Percentiles rank a stretch among this genome's conserved stretches.
Conservation (phyloP, 805 yeast species). For the Candida saitoana region DNA sequence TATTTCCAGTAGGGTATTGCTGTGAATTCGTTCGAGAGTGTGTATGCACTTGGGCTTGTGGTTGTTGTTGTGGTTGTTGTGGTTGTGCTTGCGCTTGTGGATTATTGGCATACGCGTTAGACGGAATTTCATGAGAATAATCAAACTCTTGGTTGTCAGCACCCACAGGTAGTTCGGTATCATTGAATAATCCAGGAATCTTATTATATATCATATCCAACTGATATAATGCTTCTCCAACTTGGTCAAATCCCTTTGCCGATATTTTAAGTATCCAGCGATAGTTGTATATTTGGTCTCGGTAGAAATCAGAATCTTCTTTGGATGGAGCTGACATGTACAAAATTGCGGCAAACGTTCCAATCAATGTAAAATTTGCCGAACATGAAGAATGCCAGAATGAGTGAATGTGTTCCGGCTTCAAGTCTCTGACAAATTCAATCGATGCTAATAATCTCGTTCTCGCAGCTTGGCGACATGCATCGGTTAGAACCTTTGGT, state of each 20-base stretch:
- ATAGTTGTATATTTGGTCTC: conserved; percentile 69
- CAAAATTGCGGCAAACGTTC: conserved; percentile 80
- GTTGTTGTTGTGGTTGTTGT: conserved; percentile 2
- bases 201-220: conserved; percentile 70
- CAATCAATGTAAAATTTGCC: conserved; percentile 74
- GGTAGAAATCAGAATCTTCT: conserved; percentile 62
- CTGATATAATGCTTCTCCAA: conserved; percentile 65
- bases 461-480: conserved; percentile 82
- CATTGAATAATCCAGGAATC: conserved; percentile 63
- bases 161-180: conserved; percentile 31
- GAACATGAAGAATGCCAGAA: conserved; percentile 88
- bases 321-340: conserved; percentile 60
- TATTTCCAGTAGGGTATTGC: background rate
- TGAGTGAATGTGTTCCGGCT: conserved; percentile 78
- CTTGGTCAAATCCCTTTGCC: conserved; percentile 73
- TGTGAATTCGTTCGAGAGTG: conserved; percentile 7
- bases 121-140: conserved; percentile 16
- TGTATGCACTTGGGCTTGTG: conserved; percentile 1
- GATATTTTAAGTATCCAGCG: conserved; percentile 72
- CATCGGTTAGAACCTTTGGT: conserved; percentile 38
- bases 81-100: conserved; percentile 4
- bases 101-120: conserved; percentile 22
- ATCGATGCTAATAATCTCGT: conserved; percentile 79
- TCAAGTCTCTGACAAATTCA: conserved; percentile 70
- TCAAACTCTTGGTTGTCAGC: background rate